These are phyloP conservation scores for Tranzscheliella williamsii DNA, from an alignment of 1,284 basidiomycete species.

Conservation along the genomic window DNA sequence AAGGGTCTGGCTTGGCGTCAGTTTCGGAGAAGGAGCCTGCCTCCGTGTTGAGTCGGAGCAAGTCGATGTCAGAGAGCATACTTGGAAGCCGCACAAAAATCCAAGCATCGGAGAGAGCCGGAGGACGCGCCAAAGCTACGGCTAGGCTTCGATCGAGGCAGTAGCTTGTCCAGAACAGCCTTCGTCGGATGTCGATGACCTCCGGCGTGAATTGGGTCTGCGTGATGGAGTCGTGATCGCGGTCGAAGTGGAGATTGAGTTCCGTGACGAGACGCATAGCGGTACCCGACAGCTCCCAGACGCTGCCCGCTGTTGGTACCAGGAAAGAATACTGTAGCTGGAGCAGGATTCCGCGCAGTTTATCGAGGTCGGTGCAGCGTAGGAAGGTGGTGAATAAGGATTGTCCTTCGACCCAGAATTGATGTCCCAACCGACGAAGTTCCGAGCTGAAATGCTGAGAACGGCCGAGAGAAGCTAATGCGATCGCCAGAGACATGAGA, in stretches of 20 bases:
- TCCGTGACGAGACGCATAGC: slow-evolving; percentile 36
- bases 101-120: slow-evolving; percentile 37
- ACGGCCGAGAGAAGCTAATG: slow-evolving; percentile 26
- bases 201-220: slow-evolving; percentile 13
- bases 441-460: slow-evolving; percentile 41
- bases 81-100: slow-evolving; percentile 35
- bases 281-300: slow-evolving; percentile 36
- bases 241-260: slow-evolving; percentile 31
- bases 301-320: slow-evolving; percentile 26
- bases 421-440: slow-evolving; percentile 22
- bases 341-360: slow-evolving; percentile 21
- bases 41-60: slow-evolving; percentile 10
- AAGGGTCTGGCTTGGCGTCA: slow-evolving; percentile 2
- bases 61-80: slow-evolving; percentile 13
- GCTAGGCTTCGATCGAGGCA: slow-evolving; percentile 34
- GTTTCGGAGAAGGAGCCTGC: not conserved
- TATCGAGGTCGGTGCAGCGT: slow-evolving; percentile 21
- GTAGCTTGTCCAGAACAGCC: slow-evolving; percentile 40
- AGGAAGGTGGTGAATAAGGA: slow-evolving; percentile 11
- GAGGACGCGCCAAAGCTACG: slow-evolving; percentile 23
- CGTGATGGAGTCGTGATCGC: slow-evolving; percentile 26
- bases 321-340: slow-evolving; percentile 33
- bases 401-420: slow-evolving; percentile 33
- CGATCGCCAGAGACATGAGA: slow-evolving; percentile 26
- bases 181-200: slow-evolving; percentile 21